Base-by-base conservation (phyloP, 2,329 filamentous ascomycete genomes). In the Ascochyta rabiei region DNA sequence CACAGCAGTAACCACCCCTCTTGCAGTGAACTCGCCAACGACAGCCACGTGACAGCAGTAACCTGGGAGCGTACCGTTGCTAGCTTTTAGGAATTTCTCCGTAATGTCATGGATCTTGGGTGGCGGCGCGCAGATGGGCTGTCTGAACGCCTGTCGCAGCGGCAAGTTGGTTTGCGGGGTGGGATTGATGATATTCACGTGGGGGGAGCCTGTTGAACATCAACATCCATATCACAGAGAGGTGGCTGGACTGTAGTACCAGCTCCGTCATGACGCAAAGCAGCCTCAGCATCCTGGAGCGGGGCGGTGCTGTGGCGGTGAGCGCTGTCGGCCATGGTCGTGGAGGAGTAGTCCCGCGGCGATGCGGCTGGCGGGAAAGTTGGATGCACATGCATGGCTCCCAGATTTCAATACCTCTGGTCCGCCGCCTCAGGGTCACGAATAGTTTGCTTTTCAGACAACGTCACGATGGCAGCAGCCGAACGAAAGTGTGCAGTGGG, bases 101-200 rank as follows among this genome's bases (percentile, higher is more conserved):
- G 83, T 86, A 60, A 86, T 82, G 69, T 86, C 81, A 63, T 76
- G 75, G 56, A 78, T 73, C 45, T 73, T 74, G 43, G 76, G 73
- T 57, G 74, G 68, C 55, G 66, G 56, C 28, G 46, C 56, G 16
- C 52, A 52, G 19, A 60, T 54, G 10, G 60, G 50, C 37, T 62
- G 65, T 50, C 62, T 61, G 15, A 66, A 48, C 9, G 65, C 59
- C 61, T 69, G 69, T 56, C 71, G 68, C 62, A 72, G 58, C 24
- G 71, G 68, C 53, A 74, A 54, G 46, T 66, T 62, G 45, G 53
- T 58, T 31, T 57, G 50, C 21, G 60, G 53, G 53, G 59, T 39
- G 38, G 55, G 28, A 54, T 45, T 34, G 26, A 28, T 33, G 28
- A 41, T 41, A 23, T 45, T n/a, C 49, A 60, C 45, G 51, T 61